Evolutionary conservation across 805 yeast genomes (phyloP), one percentile per base, ranked within the genome.

Genomic region (Kodamaea leandrae): DNA sequence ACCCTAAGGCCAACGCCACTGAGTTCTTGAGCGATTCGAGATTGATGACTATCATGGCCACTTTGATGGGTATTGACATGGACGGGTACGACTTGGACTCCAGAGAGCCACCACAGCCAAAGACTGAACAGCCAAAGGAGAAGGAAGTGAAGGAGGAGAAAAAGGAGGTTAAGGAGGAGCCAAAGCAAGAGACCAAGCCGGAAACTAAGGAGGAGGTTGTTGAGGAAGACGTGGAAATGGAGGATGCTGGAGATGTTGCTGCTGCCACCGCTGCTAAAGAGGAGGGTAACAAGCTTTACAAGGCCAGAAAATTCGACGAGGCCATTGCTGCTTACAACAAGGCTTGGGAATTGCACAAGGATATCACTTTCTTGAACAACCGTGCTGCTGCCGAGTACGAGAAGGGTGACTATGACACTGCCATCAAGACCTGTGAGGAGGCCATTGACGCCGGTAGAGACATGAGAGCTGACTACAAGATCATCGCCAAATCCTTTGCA

Each of bases 341-440:
- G 58, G 99, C 99, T 2, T 93, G 88, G 85, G 84, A 82, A 24
- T 61, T 80, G 15, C 66, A 72, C 66, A 76, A 81, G 57, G 98
- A 93, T 60, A 87, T 91, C 57, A 91, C 98, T 1, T 93, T 85
- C 61, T 75, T 93, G 61, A 93, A 95, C 73, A 93, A 93, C 74
- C 81, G 95, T 57, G 93, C 99, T 28, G 98, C 99, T 43, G 99
- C 99, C 24, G 96, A 93, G 67, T 93, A 67, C 58, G 99, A 93
- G 69, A 88, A 90, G 64, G 96, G 93, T 47, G 96, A 89, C 57
- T 86, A 77, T 56, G 96, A 89, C 43, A 66, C 82, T 8, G 90
- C 96, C 29, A 86, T 93, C 50, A 66, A 74, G 45, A 87, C 97
- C 4, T 83, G 96, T 63, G 69, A 78, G 52, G 66, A 67, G 37